Evolutionary conservation across 2,329 filamentous ascomycete species (phyloP).

Genomic region (Neocucurbitaria cava): DNA sequence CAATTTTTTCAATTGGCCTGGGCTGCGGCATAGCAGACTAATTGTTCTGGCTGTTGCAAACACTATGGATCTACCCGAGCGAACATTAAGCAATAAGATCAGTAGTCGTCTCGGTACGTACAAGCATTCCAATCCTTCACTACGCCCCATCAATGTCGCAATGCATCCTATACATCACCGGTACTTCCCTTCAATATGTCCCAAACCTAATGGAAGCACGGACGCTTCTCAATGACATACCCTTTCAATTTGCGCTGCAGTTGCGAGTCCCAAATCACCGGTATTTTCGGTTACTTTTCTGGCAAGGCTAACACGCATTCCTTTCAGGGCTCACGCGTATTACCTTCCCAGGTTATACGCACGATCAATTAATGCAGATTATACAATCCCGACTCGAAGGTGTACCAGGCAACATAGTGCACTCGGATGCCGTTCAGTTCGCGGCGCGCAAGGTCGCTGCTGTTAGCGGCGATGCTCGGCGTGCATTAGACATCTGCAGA

Average conservation of each 20-base stretch:
- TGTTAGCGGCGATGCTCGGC: slow-evolving; percentile 90
- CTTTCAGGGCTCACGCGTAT: slow-evolving; percentile 79
- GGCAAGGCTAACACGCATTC: slow-evolving; percentile 39
- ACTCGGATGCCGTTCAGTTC: slow-evolving; percentile 93
- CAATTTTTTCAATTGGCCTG: slow-evolving; percentile 99
- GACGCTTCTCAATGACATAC: slow-evolving; percentile 19
- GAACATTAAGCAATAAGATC: slow-evolving; percentile 98
- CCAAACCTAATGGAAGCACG: slow-evolving; percentile 25
- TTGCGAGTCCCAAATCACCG: slow-evolving; percentile 20
- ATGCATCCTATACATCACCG: slow-evolving; percentile 2
- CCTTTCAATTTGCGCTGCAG: slow-evolving; percentile 24
- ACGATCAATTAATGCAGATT: slow-evolving; percentile 96
- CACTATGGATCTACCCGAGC: slow-evolving; percentile 97
- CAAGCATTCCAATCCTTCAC: slow-evolving; percentile 25
- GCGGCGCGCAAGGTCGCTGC: slow-evolving; percentile 95
- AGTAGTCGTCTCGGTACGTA: slow-evolving; percentile 71
- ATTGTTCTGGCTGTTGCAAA: slow-evolving; percentile 98
- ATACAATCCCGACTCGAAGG: slow-evolving; percentile 92
- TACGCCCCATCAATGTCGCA: slow-evolving; percentile 20
- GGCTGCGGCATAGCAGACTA: slow-evolving; percentile 84
- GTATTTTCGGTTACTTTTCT: slow-evolving; percentile 27
- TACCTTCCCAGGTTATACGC: slow-evolving; percentile 95
- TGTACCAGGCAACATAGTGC: slow-evolving; percentile 87
- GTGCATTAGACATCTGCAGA: slow-evolving; percentile 93
- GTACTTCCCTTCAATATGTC: slow-evolving; percentile 17